Base-by-base conservation (phyloP, 768 basidiomycete species). In the Leccinum ochraceum region DNA sequence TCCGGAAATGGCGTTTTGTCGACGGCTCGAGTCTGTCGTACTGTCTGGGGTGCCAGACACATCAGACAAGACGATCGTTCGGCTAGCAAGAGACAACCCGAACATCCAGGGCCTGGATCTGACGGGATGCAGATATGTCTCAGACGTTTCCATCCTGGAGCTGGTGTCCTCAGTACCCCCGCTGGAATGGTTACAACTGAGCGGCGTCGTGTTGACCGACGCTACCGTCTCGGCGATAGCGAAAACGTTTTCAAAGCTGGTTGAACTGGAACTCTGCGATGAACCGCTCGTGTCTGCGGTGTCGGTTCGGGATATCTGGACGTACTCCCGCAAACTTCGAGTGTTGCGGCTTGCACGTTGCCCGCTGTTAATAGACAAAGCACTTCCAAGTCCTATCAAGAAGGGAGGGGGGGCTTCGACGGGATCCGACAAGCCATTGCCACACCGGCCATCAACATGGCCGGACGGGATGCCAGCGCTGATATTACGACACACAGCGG, bases 221-320 rank as follows among this genome's bases (percentile, higher is more conserved):
- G 69, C 71, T 7, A 75, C 83, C 2, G 80, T 96, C 60, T 85
- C 86, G 60, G 82, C 86, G 13, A 83, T 97, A 64, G 88, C 86
- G 17, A 87, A 84, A 58, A 80, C 85, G 10, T 93, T 92, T 70
- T 86, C 90, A 4, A 82, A 84, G 60, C 84, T 97, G 26, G 77
- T 89, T 57, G 94, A 95, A 73, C 78, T 96, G 62, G 94, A 97
- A 69, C 76, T 95, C 39, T 85, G 77, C 67, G 82, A 82, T 67
- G 86, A 93, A 61, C 82, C 84, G 9, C 78, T 86, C 44, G 67
- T 97, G 57, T 90, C 89, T 8, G 82, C 84, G 6, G 71, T 81
- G 51, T 86, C 91, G 0, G 80, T 93, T 36, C 84, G 89, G 39
- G 91, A 93, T 68, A 80, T 97, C n/a, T 89, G 94, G 82, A 80